These are phyloP conservation scores for Penicillium psychrosexuale DNA, from an alignment of 2,329 filamentous ascomycete species.

Conservation along the genomic window DNA sequence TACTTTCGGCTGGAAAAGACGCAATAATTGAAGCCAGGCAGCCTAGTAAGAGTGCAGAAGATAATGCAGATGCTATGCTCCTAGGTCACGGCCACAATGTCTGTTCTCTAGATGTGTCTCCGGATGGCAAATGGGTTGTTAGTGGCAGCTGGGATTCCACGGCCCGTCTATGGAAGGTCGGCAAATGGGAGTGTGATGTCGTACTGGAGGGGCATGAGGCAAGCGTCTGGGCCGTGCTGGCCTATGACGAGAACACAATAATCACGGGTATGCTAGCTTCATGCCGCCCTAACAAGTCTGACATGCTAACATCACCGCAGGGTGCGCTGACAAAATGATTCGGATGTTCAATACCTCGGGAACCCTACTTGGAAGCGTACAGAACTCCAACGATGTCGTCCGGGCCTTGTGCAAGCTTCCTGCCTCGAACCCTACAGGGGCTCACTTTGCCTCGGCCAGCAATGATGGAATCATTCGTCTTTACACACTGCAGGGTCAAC, in stretches of 20 bases:
- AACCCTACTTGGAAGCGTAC: conserved; percentile 61
- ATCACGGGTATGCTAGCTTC: conserved; percentile 58
- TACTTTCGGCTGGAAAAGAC: conserved; percentile 86
- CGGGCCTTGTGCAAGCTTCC: conserved; percentile 85
- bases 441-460: conserved; percentile 90
- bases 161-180: conserved; percentile 80
- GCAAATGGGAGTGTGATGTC: conserved; percentile 75
- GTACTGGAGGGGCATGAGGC: conserved; percentile 73
- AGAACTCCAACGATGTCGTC: conserved; percentile 76
- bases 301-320: conserved; percentile 39
- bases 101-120: conserved; percentile 76
- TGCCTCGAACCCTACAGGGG: conserved; percentile 69
- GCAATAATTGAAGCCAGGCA: conserved; percentile 87
- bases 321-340: conserved; percentile 84
- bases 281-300: too few species aligned
- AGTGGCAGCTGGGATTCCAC: conserved; percentile 94
- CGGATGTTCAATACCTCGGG: conserved; percentile 71
- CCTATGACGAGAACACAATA: conserved; percentile 73
- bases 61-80: conserved; percentile 80
- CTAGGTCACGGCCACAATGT: conserved; percentile 86
- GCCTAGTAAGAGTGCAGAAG: conserved; percentile 62
- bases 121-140: conserved; percentile 69
- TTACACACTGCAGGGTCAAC: conserved; percentile 76
- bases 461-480: conserved; percentile 88
- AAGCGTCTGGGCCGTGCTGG: conserved; percentile 88